Evolutionary conservation across 1,139 yeast genomes (phyloP).

Genomic region (Taiozyma sp.): DNA sequence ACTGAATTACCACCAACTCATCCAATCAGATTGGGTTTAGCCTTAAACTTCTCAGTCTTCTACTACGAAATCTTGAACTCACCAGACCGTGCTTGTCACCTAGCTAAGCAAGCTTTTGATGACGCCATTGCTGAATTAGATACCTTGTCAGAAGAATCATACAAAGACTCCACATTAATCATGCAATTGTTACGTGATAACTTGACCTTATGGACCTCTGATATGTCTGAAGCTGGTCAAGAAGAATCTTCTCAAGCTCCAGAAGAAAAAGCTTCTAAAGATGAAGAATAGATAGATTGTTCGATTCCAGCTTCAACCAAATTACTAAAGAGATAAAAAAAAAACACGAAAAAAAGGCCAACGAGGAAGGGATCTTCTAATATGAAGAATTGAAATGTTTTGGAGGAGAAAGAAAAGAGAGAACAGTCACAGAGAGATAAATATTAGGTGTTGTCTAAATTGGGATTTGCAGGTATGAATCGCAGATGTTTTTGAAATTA

Average conservation of each 20-base stretch:
- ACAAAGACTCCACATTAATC: conserved; percentile 96
- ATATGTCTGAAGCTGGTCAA: conserved; percentile 84
- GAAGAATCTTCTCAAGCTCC: conserved; percentile 56
- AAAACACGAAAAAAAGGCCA: not conserved
- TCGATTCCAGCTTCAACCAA: not conserved
- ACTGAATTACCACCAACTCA: conserved; percentile 98
- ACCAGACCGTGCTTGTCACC: conserved; percentile 97
- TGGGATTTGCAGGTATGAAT: not conserved
- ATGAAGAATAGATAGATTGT: conserved; percentile 24
- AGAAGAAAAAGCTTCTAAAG: conserved; percentile 46
- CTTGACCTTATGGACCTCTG: conserved; percentile 97
- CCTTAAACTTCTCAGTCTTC: conserved; percentile 95
- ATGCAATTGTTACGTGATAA: conserved; percentile 99
- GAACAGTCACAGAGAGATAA: not conserved
- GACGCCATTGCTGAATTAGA: conserved; percentile 99
- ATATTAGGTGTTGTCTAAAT: not conserved
- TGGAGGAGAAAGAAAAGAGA: not conserved
- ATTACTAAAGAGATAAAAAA: not conserved
- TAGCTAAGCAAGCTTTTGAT: conserved; percentile 98
- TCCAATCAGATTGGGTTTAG: conserved; percentile 97
- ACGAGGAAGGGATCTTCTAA: not conserved
- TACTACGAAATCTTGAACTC: conserved; percentile 97
- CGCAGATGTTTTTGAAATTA: not conserved
- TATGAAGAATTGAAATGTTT: not conserved
- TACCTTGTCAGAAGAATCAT: conserved; percentile 95